phyloP scores from a whole-genome alignment of 176 grass and related monocot genomes.

The Triticum urartu region DNA sequence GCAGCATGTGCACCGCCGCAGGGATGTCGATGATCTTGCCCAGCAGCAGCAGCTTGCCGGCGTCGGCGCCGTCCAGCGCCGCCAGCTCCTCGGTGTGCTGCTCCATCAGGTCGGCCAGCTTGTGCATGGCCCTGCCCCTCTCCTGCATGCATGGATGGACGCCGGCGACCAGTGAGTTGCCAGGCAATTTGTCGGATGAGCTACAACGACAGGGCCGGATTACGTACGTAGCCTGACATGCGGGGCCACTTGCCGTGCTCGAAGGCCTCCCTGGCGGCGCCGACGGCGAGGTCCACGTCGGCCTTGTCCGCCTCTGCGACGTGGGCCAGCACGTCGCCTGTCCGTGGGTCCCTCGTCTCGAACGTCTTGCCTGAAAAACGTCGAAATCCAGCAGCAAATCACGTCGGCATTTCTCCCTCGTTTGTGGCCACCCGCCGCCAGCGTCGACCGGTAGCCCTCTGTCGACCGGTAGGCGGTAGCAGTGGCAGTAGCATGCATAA shows the following conservation, averaged over 20 bases:
- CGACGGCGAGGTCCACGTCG: conserved; percentile 73
- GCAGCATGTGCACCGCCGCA: conserved; percentile 28
- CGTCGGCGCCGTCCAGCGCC: conserved; percentile 61
- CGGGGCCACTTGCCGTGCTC: conserved; percentile 85
- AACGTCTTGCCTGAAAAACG: conserved; percentile 56
- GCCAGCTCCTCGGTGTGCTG: conserved; percentile 74
- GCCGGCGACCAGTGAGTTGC: background rate
- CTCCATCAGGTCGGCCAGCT: conserved; percentile 74
- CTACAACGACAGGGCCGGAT: background rate
- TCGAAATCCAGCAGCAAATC: background rate
- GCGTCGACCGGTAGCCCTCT: too few species aligned
- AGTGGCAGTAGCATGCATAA: too few species aligned
- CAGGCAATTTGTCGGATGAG: background rate
- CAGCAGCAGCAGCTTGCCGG: conserved; percentile 63
- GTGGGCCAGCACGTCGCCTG: conserved; percentile 59
- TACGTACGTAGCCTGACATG: conserved; percentile 83
- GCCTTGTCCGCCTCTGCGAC: conserved; percentile 62
- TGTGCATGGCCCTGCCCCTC: conserved; percentile 61
- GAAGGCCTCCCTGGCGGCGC: conserved; percentile 76
- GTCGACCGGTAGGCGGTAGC: too few species aligned
- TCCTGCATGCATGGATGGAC: conserved; percentile 39
- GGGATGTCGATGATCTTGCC: conserved; percentile 81
- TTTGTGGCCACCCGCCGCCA: too few species aligned
- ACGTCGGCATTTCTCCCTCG: too few species aligned
- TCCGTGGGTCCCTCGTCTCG: conserved; percentile 70